Base-by-base conservation (phyloP, 495 filamentous ascomycete genomes). In the Xylaria curta region DNA sequence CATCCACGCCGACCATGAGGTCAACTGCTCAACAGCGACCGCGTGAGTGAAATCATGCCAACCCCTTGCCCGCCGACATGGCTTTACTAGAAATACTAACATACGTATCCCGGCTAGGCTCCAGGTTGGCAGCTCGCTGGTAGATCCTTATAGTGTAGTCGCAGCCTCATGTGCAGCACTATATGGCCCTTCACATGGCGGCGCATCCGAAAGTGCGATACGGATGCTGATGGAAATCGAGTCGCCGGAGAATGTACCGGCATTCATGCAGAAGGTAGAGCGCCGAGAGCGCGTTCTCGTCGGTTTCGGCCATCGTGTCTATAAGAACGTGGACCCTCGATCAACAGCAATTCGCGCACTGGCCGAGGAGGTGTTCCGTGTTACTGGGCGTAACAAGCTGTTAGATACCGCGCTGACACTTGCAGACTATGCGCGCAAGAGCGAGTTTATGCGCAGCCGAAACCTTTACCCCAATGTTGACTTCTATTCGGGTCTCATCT, bases 221-320 rank as follows among this genome's bases (percentile, higher is more conserved):
- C 79, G 80, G 13, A 82, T 82, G 33, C 76, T 89, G 2, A 74
- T 76, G 63, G 78, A 82, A 31, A 85, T 89, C 19, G 82, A 82
- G 6, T 76, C 73, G 1, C 74, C 81, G 2, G 81, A 83, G 9
- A 83, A 83, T 40, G 82, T 88, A 3, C 84, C 84, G 0, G 71
- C 76, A 8, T 84, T 86, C 46, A 78, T 90, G 9, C 79, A 80
- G 4, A 75, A 82, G 17, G 86, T 89, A 17, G 88, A 88, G 76
- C 49, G 76, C 19, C 82, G 85, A 21, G 83, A 84, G 68, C 75
- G 80, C 24, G 86, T 85, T 40, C 78, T 89, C 6, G 87, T 87
- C 66, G 88, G 87, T 8, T 89, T 87, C 65, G 88, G 88, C 3
- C 87, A 89, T 76, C 83, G 87, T 19, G 81, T 86, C 0, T 89